Base-by-base conservation (phyloP, 2,329 filamentous ascomycete genomes). In the Aureobasidium sp. region DNA sequence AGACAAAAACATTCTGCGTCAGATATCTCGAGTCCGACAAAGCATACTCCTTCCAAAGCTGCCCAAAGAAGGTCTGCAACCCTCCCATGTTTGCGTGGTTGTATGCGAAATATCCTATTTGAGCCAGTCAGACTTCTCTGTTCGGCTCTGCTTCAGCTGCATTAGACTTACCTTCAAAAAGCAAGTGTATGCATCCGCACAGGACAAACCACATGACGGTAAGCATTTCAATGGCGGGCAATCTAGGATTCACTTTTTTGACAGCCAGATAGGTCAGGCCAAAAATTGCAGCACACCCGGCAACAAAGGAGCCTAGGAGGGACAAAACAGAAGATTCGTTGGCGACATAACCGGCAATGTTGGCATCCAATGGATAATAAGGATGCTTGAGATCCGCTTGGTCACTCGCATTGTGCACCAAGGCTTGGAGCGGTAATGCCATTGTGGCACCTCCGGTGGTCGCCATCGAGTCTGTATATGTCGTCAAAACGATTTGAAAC, bases 31-130 rank as follows among this genome's bases (percentile, higher is more conserved):
- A 94, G 71, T 95, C 90, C 2, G 87, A 90, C 29, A 90, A 77
- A 3, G 87, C 79, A 66, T 95, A 95, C 69, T 95, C 90, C 66
- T 95, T 95, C 90, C 90, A 95, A 39, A 95, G 74, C 72, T 95
- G 88, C 2, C 85, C 88, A 54, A 90, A 85, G 6, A 93, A 71
- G 52, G 84, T 82, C 65, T 89, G 84, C 56, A 80, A 80, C 10
- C 78, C 73, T 0, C 83, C 80, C 66, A 95, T 77, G 21, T 71
- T 73, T 19, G 73, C 70, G 66, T 88, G 85, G 65, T 90, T 81
- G 58, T 79, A 68, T 57, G 90, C 77, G 65, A 89, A 94, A 68
- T 94, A 95, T 32, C 84, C 81, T 83, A 38, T 27, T 5, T n/a
- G 5, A 25, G 30, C 12, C 27, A 14, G 12, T 8, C 19, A 35